Conservation (phyloP, 306 rosid genomes). For the Benincasa hispida region DNA sequence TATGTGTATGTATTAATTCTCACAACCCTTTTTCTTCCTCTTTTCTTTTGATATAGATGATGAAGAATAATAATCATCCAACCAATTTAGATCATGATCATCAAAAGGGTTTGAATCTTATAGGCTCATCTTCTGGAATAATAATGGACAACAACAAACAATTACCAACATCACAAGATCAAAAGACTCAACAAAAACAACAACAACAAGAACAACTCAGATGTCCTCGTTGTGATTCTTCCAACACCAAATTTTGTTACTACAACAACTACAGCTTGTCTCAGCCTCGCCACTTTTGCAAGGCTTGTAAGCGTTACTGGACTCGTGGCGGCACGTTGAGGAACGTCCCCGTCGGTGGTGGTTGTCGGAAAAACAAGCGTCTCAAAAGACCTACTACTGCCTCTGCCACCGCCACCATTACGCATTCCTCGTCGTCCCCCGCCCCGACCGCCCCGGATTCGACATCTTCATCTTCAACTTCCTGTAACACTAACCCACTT, state of each 20-base stretch:
- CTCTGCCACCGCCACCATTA: background rate
- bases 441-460: constrained; percentile 26
- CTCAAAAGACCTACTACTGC: constrained; percentile 28
- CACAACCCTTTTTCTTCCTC: background rate
- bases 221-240: constrained; percentile 92
- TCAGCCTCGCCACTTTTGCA: constrained; percentile 93
- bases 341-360: constrained; percentile 90
- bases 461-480: constrained; percentile 19
- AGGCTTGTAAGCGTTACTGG: constrained; percentile 97
- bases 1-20: background rate
- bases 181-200: constrained; percentile 34
- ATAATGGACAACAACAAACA: constrained; percentile 24
- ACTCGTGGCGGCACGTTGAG: constrained; percentile 89
- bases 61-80: constrained; percentile 17
- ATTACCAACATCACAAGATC: background rate
- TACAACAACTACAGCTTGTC: constrained; percentile 95
- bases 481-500: background rate
- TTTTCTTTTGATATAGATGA: background rate
- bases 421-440: constrained; percentile 17
- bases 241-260: constrained; percentile 95
- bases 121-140: constrained; percentile 33
- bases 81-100: constrained; percentile 40
- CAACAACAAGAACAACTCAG: constrained; percentile 42
- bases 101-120: constrained; percentile 18
- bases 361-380: constrained; percentile 81